Percentiles rank a stretch among this genome's conserved stretches.
Evolutionary conservation across 2,329 filamentous ascomycete genomes (phyloP).

Genomic region (Talaromyces pinophilus): DNA sequence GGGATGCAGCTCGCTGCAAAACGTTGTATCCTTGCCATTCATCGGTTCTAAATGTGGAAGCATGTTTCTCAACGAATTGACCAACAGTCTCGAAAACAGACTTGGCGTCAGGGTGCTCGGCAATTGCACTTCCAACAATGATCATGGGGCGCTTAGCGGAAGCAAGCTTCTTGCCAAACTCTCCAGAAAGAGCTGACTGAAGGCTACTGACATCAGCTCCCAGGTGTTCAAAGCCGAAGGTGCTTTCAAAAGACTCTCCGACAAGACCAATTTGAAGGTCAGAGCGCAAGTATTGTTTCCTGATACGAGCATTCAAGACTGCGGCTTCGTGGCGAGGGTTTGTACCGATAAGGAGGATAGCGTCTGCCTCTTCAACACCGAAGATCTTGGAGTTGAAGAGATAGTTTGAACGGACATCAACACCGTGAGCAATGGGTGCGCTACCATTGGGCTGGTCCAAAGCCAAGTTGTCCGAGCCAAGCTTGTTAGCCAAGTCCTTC

Average conservation of each 20-base stretch:
- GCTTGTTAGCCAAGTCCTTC: slow-evolving; percentile 95
- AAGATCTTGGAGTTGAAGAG: slow-evolving; percentile 94
- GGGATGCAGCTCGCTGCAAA: slow-evolving; percentile 88
- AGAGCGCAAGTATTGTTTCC: slow-evolving; percentile 96
- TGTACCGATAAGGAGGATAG: slow-evolving; percentile 87
- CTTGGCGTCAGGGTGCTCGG: slow-evolving; percentile 88
- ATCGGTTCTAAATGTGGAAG: slow-evolving; percentile 78
- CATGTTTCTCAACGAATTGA: slow-evolving; percentile 88
- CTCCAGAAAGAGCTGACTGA: slow-evolving; percentile 79
- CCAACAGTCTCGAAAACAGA: slow-evolving; percentile 91
- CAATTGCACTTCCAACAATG: slow-evolving; percentile 86
- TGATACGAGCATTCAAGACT: slow-evolving; percentile 91
- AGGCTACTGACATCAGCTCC: slow-evolving; percentile 76
- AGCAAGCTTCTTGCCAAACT: slow-evolving; percentile 90
- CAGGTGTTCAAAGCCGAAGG: slow-evolving; percentile 92
- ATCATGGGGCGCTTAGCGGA: slow-evolving; percentile 93
- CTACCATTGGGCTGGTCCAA: slow-evolving; percentile 85
- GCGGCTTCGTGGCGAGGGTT: slow-evolving; percentile 96
- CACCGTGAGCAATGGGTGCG: slow-evolving; percentile 82
- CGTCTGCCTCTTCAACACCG: slow-evolving; percentile 91
- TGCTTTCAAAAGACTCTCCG: slow-evolving; percentile 87
- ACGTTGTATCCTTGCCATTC: slow-evolving; percentile 99
- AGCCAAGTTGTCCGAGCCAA: slow-evolving; percentile 93
- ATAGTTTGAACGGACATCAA: slow-evolving; percentile 93
- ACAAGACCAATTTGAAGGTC: slow-evolving; percentile 91